Conservation (phyloP, 768 basidiomycete species). For the Lentinula aciculospora region DNA sequence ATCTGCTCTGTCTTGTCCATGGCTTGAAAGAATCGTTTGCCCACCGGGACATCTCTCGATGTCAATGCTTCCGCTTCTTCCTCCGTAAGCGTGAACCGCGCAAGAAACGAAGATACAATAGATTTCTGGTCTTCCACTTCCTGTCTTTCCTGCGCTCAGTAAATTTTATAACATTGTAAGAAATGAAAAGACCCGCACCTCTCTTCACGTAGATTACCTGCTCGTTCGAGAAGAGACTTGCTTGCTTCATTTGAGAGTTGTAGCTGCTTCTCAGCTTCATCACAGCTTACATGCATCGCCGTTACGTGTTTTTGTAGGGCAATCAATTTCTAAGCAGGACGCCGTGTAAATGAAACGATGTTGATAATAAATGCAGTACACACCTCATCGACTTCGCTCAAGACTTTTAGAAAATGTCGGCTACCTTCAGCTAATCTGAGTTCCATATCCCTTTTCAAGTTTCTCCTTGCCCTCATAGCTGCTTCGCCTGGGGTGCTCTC, state of each 20-base stretch:
- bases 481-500: slow-evolving; percentile 50
- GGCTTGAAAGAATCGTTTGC: slow-evolving; percentile 69
- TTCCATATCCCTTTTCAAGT: slow-evolving; percentile 83
- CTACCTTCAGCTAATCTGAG: slow-evolving; percentile 77
- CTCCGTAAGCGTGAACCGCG: slow-evolving; percentile 77
- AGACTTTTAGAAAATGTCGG: slow-evolving; percentile 73
- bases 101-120: slow-evolving; percentile 75
- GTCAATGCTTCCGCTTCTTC: slow-evolving; percentile 70
- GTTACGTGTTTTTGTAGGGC: slow-evolving; percentile 71
- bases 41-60: slow-evolving; percentile 75
- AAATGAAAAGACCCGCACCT: slow-evolving; percentile 39
- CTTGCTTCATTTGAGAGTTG: slow-evolving; percentile 72
- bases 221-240: slow-evolving; percentile 74
- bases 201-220: slow-evolving; percentile 69
- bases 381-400: slow-evolving; percentile 89
- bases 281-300: slow-evolving; percentile 78
- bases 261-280: slow-evolving; percentile 77
- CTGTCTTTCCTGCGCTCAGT: slow-evolving; percentile 36
- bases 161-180: not conserved
- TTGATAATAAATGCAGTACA: slow-evolving; percentile 23
- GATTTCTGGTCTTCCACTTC: slow-evolving; percentile 65
- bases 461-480: slow-evolving; percentile 70
- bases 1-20: slow-evolving; percentile 87
- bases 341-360: slow-evolving; percentile 7
- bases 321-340: slow-evolving; percentile 65